Evolutionary conservation across 2,329 filamentous ascomycete species (phyloP).

Genomic region (Alternaria sp.): DNA sequence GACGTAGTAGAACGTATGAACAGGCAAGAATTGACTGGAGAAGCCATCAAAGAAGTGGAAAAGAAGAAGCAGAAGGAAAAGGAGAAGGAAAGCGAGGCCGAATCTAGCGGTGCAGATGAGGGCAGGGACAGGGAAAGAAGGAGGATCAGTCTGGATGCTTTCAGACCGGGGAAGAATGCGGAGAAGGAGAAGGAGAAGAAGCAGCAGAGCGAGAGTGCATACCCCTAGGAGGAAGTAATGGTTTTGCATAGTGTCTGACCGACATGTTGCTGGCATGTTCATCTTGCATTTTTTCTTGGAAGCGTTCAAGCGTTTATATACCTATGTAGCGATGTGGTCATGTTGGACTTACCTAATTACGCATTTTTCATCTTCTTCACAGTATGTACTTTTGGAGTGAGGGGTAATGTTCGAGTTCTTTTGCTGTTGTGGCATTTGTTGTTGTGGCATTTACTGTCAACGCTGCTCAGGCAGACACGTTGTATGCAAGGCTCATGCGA

Average conservation of each 20-base stretch:
- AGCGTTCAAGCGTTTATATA: constrained; percentile 24
- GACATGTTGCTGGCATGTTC: not conserved
- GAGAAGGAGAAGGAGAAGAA: not conserved
- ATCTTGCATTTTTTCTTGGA: not conserved
- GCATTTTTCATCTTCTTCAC: not conserved
- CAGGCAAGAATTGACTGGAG: constrained; percentile 74
- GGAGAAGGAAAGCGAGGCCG: constrained; percentile 39
- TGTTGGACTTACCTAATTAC: constrained; percentile 5
- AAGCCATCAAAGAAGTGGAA: constrained; percentile 65
- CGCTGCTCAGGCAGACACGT: not conserved
- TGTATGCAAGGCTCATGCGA: not conserved
- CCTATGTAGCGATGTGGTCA: not conserved
- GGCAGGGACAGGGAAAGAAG: constrained; percentile 24
- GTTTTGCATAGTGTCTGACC: not conserved
- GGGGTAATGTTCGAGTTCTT: not conserved
- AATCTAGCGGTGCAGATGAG: constrained; percentile 10
- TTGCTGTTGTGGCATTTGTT: not conserved
- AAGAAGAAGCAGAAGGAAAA: constrained; percentile 54
- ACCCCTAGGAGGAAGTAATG: not conserved
- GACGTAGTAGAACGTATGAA: constrained; percentile 80
- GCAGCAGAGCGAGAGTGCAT: not conserved
- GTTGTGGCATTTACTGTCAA: too few relatives aligned
- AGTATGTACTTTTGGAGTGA: not conserved
- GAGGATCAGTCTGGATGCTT: constrained; percentile 26
- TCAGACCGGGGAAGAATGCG: constrained; percentile 1